Base-by-base conservation (phyloP, 164 flowering plant species). In the Vitis vinifera region DNA sequence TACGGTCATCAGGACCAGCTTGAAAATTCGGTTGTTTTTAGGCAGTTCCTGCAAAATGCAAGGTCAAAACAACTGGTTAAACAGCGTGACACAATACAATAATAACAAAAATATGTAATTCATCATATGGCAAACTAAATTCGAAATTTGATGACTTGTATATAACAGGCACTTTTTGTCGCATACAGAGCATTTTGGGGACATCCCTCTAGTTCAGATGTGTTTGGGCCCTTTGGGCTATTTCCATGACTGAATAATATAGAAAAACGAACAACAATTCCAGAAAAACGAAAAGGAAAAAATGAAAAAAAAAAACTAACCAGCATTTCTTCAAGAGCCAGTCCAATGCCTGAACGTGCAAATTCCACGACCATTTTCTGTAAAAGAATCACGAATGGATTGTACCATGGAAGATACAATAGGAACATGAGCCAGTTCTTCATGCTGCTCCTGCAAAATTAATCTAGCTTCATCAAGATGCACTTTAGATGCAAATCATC, bases 301-400 rank as follows among this genome's bases (percentile, higher is more conserved):
- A 62, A 9, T 2, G 48, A 3, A 55, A 67, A 71, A 63, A 63
- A 55, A 67, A 71, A 63, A 73, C 66, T 68, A 44, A 50, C 16
- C 14, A 51, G 51, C 37, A 67, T 59, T 29, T 30, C 64, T 66
- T 82, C 80, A 89, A 73, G 86, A 84, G 71, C 76, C 73, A 75
- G 59, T 86, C 90, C 91, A 84, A 30, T 79, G 78, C 73, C 93
- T 88, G 76, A 70, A 89, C 76, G 79, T 94, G 91, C 97, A 92
- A 68, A 94, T 92, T 49, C 97, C 99, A 71, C 97, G 99, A 8
- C 97, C 91, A 57, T 72, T 77, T 71, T 78, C 88, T 52, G 75
- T 64, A 63, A 91, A 86, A 16, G 95, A 92, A 59, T 86, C 87
- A 70, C 91, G 91, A 65, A 94, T 88, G 37, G 97, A 92, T 76